Base-by-base conservation (phyloP, 495 filamentous ascomycete species). In the Xylaria grammica region DNA sequence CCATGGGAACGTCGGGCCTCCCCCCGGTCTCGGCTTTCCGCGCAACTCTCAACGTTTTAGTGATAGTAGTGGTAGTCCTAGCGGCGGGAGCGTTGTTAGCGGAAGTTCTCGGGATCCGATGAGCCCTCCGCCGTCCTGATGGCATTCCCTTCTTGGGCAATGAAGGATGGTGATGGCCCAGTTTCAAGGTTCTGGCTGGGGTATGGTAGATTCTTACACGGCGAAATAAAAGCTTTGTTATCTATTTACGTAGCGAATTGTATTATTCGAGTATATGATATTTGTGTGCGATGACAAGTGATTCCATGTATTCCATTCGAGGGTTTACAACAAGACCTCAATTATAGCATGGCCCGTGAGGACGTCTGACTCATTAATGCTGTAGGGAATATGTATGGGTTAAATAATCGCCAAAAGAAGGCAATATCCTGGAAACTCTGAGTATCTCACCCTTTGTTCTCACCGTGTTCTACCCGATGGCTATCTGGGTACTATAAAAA, bases 51-150 rank as follows among this genome's bases (percentile, higher is more conserved):
- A 66, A 36, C 61, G 64, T 45, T 52, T 60, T 49, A 60, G 63
- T 48, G 30, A 62, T 26, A 72, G 72, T 51, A 63, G 68, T 45
- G 67, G 53, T 10, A 72, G 65, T 49, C 65, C 66, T 17, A 69
- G 67, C 55, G 34, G 64, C 48, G 67, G 67, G 30, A 74, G 72
- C 40, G 20, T 56, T 38, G 61, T 46, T 38, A 72, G 65, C n/a
- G 65, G 72, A 42, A 74, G 72, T 24, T 60, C 65, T 30, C 61
- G 69, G 13, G 69, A 72, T 49, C 67, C 69, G 51, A 68, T 63
- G 52, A 74, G 72, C 61, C 72, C 72, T 54, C 42, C 65, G 34
- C 64, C 63, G 45, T 68, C 53, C 64, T 53, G n/a, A 44, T 49
- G 51, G 44, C 29, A 46, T 38, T 15, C 48, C 20, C 32, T 53